phyloP scores from a whole-genome alignment of 75 land plant species.

The Sequoiadendron giganteum region DNA sequence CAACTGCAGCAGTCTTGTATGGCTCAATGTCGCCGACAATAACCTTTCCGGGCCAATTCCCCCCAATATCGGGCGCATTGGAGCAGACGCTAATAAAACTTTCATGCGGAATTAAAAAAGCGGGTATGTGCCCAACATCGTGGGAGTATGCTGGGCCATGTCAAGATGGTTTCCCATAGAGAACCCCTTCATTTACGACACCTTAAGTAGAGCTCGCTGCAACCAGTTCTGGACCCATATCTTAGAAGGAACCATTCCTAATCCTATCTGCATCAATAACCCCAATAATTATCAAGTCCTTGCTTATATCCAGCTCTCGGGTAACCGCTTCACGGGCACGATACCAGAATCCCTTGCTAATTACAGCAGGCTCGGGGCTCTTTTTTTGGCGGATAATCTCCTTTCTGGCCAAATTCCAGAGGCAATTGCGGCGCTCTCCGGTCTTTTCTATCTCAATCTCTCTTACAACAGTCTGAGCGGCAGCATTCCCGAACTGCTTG shows the following conservation, averaged over 20 bases:
- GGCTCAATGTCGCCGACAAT: constrained; percentile 59
- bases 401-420: constrained; percentile 47
- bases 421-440: constrained; percentile 24
- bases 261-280: constrained; percentile 35
- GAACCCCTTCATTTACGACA: constrained; percentile 46
- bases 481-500: constrained; percentile 38
- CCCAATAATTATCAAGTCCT: constrained; percentile 35
- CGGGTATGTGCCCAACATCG: constrained; percentile 12
- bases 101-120: constrained; percentile 24
- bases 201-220: constrained; percentile 40
- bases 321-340: constrained; percentile 45
- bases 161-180: constrained; percentile 67
- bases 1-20: constrained; percentile 51
- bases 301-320: constrained; percentile 59
- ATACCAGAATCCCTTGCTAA: constrained; percentile 43
- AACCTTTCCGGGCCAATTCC: constrained; percentile 45
- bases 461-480: constrained; percentile 44
- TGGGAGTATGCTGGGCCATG: constrained; percentile 68
- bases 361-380: constrained; percentile 35
- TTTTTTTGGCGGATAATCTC: constrained; percentile 38
- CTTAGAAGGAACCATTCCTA: constrained; percentile 36
- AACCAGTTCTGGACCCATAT: constrained; percentile 42
- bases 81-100: constrained; percentile 28
- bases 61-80: constrained; percentile 39
- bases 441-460: constrained; percentile 44